phyloP scores from a whole-genome alignment of 2,329 filamentous ascomycete genomes.

The Clarireedia homoeocarpa region DNA sequence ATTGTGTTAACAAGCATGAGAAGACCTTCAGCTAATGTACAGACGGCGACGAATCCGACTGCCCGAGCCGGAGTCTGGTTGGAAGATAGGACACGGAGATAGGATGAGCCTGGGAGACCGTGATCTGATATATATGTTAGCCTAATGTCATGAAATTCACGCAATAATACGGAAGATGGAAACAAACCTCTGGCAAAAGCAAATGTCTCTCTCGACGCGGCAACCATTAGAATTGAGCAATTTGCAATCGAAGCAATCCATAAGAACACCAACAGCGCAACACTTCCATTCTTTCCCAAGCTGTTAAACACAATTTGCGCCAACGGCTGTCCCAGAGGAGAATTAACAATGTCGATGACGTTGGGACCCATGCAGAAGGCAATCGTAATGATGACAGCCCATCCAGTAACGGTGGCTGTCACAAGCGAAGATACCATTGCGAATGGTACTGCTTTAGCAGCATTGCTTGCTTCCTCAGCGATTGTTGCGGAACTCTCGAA shows the following conservation, averaged over 20 bases:
- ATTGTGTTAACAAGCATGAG: conserved; percentile 30
- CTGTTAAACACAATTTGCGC: conserved; percentile 51
- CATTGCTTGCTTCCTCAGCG: conserved; percentile 28
- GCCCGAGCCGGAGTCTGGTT: conserved; percentile 28
- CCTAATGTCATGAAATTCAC: background rate
- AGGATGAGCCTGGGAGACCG: conserved; percentile 26
- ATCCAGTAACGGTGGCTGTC: conserved; percentile 36
- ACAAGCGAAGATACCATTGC: conserved; percentile 28
- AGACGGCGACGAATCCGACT: conserved; percentile 24
- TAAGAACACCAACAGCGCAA: conserved; percentile 30
- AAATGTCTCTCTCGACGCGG: conserved; percentile 27
- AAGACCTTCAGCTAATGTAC: conserved; percentile 26
- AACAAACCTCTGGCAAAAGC: conserved; percentile 26
- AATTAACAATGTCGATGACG: conserved; percentile 37
- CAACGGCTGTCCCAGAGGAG: conserved; percentile 43
- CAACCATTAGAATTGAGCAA: conserved; percentile 29
- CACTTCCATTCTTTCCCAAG: conserved; percentile 43
- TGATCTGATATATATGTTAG: conserved; percentile 20
- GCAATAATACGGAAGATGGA: background rate
- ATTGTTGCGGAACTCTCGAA: conserved; percentile 28
- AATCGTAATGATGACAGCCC: conserved; percentile 50
- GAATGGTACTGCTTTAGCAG: conserved; percentile 28
- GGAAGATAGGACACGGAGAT: conserved; percentile 23
- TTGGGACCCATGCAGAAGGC: conserved; percentile 47
- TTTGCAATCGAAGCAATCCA: conserved; percentile 27